Conservation (phyloP, 192 early-diverging fungal genomes). For the Coemansia sp. region DNA sequence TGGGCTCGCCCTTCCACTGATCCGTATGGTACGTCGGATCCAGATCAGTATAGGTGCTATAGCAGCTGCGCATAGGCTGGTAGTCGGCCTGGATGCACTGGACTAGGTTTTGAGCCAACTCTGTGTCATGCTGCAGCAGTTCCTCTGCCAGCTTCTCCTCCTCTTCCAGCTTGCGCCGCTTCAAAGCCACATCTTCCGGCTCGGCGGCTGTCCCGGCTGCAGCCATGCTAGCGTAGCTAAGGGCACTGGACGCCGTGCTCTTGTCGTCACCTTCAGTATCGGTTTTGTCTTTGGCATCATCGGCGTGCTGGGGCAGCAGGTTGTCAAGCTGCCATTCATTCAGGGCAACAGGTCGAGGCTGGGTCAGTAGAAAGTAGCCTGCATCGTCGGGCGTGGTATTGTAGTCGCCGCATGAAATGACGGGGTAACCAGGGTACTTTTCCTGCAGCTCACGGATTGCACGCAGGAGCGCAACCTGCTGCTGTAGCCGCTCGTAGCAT, state of each 20-base stretch:
- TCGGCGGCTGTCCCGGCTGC: slow-evolving; percentile 13
- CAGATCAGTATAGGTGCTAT: slow-evolving; percentile 36
- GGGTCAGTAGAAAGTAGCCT: slow-evolving; percentile 55
- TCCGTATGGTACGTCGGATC: slow-evolving; percentile 37
- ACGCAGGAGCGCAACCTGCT: slow-evolving; percentile 30
- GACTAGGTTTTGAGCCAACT: slow-evolving; percentile 22
- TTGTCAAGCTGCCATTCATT: slow-evolving; percentile 49
- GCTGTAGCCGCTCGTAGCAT: slow-evolving; percentile 47
- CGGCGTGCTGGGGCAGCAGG: slow-evolving; percentile 23
- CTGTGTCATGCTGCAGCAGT: slow-evolving; percentile 19
- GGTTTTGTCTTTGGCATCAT: neutral
- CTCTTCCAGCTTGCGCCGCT: slow-evolving; percentile 23
- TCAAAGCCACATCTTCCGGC: slow-evolving; percentile 5
- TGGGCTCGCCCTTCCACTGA: slow-evolving; percentile 50
- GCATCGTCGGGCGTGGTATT: slow-evolving; percentile 61
- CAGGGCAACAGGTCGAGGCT: slow-evolving; percentile 44
- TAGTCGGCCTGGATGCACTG: slow-evolving; percentile 12
- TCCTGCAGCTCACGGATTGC: slow-evolving; percentile 21
- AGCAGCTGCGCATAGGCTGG: slow-evolving; percentile 35
- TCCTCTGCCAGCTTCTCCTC: slow-evolving; percentile 23
- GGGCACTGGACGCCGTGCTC: neutral
- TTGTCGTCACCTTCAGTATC: slow-evolving; percentile 1
- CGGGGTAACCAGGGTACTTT: slow-evolving; percentile 16
- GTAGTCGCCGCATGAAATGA: slow-evolving; percentile 49
- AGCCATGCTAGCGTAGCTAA: slow-evolving; percentile 31